These are phyloP conservation scores for Cephaloascus albidus DNA, from an alignment of 805 yeast genomes.

Conservation along the genomic window DNA sequence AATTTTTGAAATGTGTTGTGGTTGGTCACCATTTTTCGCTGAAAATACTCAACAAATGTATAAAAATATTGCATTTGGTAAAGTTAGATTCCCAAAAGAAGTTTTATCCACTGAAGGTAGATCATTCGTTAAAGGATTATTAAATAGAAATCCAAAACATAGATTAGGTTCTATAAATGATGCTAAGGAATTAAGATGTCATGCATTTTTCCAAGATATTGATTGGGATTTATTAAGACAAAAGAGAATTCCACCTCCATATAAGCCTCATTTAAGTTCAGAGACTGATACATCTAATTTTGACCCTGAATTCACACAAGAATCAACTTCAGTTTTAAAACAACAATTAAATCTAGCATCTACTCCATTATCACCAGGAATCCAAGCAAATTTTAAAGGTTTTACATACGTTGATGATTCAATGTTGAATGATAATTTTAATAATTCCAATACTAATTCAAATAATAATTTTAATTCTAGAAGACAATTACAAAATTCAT, in stretches of 20 bases:
- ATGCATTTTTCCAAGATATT: slow-evolving; percentile 83
- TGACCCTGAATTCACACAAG: slow-evolving; percentile 95
- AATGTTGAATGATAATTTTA: slow-evolving; percentile 79
- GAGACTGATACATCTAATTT: slow-evolving; percentile 95
- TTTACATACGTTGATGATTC: slow-evolving; percentile 95
- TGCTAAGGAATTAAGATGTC: slow-evolving; percentile 87
- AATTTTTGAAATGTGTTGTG: slow-evolving; percentile 98
- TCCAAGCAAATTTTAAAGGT: slow-evolving; percentile 95
- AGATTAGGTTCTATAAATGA: slow-evolving; percentile 87
- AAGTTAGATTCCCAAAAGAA: slow-evolving; percentile 94
- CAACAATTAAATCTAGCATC: slow-evolving; percentile 55
- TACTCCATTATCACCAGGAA: slow-evolving; percentile 88
- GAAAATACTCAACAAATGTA: slow-evolving; percentile 98
- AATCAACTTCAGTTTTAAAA: slow-evolving; percentile 74
- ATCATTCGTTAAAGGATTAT: slow-evolving; percentile 87
- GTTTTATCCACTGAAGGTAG: slow-evolving; percentile 90
- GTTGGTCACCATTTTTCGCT: slow-evolving; percentile 98
- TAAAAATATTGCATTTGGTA: slow-evolving; percentile 97
- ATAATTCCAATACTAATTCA: slow-evolving; percentile 10
- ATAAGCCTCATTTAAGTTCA: slow-evolving; percentile 83
- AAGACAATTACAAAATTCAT: not conserved
- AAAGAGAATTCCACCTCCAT: slow-evolving; percentile 91
- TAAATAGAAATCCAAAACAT: slow-evolving; percentile 93
- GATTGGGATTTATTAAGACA: slow-evolving; percentile 78
- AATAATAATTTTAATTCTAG: not conserved